Evolutionary conservation across 306 rosid species (phyloP).

Genomic region (Lagenaria siceraria): DNA sequence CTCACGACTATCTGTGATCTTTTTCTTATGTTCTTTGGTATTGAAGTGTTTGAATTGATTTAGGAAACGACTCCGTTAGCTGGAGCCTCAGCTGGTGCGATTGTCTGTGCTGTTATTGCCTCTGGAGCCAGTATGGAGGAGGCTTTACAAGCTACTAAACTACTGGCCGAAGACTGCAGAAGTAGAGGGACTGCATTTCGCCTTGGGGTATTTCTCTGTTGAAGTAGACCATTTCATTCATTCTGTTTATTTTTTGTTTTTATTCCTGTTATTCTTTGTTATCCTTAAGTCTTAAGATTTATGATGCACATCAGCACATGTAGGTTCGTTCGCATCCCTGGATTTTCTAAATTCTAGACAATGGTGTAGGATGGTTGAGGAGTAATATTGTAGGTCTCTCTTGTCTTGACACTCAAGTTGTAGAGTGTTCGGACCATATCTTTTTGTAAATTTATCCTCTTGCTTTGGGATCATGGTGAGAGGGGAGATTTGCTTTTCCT

Average conservation of each 20-base stretch:
- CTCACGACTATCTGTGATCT: not conserved
- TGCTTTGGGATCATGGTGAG: not conserved
- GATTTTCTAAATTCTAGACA: not conserved
- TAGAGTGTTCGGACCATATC: not conserved
- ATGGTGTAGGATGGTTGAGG: not conserved
- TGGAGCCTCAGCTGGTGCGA: slow-evolving; percentile 97
- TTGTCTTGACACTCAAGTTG: not conserved
- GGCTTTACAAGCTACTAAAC: slow-evolving; percentile 65
- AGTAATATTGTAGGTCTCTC: not conserved
- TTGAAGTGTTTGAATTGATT: slow-evolving; percentile 11
- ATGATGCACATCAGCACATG: not conserved
- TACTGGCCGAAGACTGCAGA: slow-evolving; percentile 85
- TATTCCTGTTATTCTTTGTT: not conserved
- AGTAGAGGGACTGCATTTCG: slow-evolving; percentile 84
- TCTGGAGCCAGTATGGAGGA: slow-evolving; percentile 89
- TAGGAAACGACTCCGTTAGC: slow-evolving; percentile 93
- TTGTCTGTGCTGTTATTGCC: slow-evolving; percentile 88
- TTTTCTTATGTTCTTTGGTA: not conserved
- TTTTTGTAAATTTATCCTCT: no score
- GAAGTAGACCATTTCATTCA: slow-evolving; percentile 4
- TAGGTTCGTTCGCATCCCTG: not conserved
- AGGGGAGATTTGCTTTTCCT: not conserved
- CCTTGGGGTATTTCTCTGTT: slow-evolving; percentile 58
- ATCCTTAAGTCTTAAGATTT: not conserved
- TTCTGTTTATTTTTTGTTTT: not conserved